Percentiles rank a stretch among this genome's conserved stretches.
These are phyloP conservation scores for Neonectria magnoliae DNA, from an alignment of 2,329 filamentous ascomycete genomes.

Conservation along the genomic window DNA sequence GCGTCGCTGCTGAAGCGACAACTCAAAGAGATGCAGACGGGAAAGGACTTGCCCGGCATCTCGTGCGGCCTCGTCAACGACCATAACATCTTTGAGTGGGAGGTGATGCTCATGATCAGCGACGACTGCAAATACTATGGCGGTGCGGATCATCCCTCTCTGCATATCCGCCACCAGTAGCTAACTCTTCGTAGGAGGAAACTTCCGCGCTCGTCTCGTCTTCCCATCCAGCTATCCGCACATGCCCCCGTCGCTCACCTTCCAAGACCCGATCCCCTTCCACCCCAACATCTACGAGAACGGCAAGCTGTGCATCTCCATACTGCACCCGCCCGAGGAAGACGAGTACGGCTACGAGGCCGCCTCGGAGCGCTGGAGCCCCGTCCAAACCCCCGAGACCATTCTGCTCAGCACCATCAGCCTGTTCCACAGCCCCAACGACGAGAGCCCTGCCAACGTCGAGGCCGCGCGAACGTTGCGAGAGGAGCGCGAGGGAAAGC, in stretches of 20 bases:
- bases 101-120: conserved; percentile 98
- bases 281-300: conserved; percentile 93
- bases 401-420: conserved; percentile 93
- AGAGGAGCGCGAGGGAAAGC: conserved; percentile 72
- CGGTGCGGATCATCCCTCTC: conserved; percentile 63
- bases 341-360: conserved; percentile 94
- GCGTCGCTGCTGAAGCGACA: conserved; percentile 82
- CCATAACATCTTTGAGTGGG: conserved; percentile 95
- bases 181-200: conserved; percentile 71
- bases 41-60: conserved; percentile 92
- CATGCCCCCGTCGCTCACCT: conserved; percentile 88
- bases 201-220: conserved; percentile 85
- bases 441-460: conserved; percentile 94
- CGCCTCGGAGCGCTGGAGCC: conserved; percentile 90
- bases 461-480: conserved; percentile 91
- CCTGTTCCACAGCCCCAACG: conserved; percentile 91
- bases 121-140: conserved; percentile 95
- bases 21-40: conserved; percentile 92
- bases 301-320: conserved; percentile 95
- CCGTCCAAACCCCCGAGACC: conserved; percentile 94
- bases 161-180: not conserved
- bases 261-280: conserved; percentile 84
- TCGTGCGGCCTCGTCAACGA: conserved; percentile 88
- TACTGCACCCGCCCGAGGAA: conserved; percentile 93
- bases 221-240: conserved; percentile 91